A percentile compares a stretch with the other conserved stretches of the same genome.
These are phyloP conservation scores for Talaromyces nanjingensis DNA, from an alignment of 495 filamentous ascomycete genomes.

Conservation along the genomic window DNA sequence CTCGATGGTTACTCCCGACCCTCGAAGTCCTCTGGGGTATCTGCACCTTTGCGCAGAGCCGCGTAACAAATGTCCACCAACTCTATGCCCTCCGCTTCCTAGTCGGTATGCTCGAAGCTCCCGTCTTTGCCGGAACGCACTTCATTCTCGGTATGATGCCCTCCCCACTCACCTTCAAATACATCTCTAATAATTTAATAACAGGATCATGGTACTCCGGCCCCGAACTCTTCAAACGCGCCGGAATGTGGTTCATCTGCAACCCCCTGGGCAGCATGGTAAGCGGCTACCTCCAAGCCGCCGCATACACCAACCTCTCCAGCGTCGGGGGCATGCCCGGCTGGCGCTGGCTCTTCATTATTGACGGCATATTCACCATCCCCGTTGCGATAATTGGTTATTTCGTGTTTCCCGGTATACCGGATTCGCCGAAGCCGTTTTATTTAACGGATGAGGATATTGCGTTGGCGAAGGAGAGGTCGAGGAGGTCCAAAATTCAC, in stretches of 20 bases:
- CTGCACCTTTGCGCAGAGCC: conserved; percentile 30
- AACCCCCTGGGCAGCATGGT: conserved; percentile 29
- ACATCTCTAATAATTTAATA: too few relatives aligned
- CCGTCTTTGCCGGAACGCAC: conserved; percentile 39
- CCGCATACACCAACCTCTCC: conserved; percentile 39
- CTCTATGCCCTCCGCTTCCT: conserved; percentile 48
- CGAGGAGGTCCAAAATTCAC: conserved; percentile 18
- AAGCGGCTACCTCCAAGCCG: conserved; percentile 37
- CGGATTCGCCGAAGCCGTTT: conserved; percentile 35
- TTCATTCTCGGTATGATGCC: conserved; percentile 31
- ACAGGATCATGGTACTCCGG: conserved; percentile 35
- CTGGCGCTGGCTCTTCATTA: conserved; percentile 44
- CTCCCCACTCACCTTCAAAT: too few relatives aligned
- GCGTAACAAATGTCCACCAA: conserved; percentile 24
- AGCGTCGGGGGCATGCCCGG: conserved; percentile 39
- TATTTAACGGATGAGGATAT: conserved; percentile 32
- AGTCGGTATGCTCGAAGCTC: conserved; percentile 22
- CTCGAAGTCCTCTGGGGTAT: conserved; percentile 24
- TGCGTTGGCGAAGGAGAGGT: conserved; percentile 29
- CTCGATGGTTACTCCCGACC: conserved; percentile 29
- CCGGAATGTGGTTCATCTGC: conserved; percentile 31
- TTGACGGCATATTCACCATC: conserved; percentile 43
- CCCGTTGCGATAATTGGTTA: conserved; percentile 40
- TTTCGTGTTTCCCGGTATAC: conserved; percentile 40
- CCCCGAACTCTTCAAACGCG: conserved; percentile 30